Evolutionary conservation across 805 yeast species (phyloP).

Genomic region (Candida germanica): DNA sequence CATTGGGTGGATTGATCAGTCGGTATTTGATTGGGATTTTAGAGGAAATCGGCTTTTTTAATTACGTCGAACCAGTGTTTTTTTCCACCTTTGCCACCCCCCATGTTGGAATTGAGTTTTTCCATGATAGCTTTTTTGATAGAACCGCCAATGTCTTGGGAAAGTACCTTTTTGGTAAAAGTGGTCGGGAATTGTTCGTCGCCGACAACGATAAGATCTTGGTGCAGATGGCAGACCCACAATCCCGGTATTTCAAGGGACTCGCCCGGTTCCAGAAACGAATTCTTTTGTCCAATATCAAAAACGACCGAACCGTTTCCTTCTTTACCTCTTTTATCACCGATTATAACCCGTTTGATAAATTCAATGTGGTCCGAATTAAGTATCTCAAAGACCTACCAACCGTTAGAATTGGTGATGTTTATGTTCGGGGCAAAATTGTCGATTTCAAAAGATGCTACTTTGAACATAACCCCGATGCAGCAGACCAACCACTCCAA

Average conservation of each 20-base stretch:
- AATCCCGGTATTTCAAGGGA: conserved; percentile 50
- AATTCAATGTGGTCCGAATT: conserved; percentile 40
- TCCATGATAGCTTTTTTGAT: conserved; percentile 31
- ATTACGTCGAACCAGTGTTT: conserved; percentile 33
- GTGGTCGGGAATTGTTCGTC: conserved; percentile 35
- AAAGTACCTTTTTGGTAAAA: conserved; percentile 31
- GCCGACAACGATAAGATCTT: conserved; percentile 45
- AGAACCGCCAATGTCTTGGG: conserved; percentile 31
- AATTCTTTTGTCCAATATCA: conserved; percentile 66
- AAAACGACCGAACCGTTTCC: conserved; percentile 83
- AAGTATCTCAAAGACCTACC: conserved; percentile 48
- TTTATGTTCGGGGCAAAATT: conserved; percentile 43
- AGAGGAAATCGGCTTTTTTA: conserved; percentile 33
- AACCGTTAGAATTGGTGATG: conserved; percentile 33
- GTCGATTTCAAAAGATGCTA: conserved; percentile 46
- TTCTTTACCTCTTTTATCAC: conserved; percentile 82
- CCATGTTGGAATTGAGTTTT: conserved; percentile 41
- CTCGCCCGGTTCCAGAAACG: conserved; percentile 55
- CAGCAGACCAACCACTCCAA: conserved; percentile 20
- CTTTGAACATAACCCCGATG: conserved; percentile 1
- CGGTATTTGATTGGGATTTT: conserved; percentile 72
- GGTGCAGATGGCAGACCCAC: conserved; percentile 51
- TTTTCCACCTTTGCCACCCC: conserved; percentile 45
- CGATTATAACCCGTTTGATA: conserved; percentile 68
- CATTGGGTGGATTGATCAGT: conserved; percentile 83